Evolutionary conservation across 805 yeast genomes (phyloP).

Genomic region (Lipomyces sp.): DNA sequence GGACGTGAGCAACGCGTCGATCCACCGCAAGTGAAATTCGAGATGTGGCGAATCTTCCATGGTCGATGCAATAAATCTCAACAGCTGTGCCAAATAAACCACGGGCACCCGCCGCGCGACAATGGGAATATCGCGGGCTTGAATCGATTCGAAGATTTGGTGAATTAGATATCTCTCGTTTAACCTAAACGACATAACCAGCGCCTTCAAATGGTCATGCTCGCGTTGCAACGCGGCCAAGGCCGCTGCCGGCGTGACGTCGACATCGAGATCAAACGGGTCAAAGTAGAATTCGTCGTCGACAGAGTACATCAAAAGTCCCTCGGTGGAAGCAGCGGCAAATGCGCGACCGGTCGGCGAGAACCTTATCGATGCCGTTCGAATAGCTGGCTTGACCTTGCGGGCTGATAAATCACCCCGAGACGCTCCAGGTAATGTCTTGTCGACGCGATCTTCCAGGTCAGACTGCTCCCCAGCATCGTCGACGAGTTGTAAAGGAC

Average conservation of each 20-base stretch:
- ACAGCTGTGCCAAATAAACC: conserved; percentile 70
- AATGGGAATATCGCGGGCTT: conserved; percentile 69
- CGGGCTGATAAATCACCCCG: conserved; percentile 82
- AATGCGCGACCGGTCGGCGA: conserved; percentile 90
- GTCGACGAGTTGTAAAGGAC: conserved; percentile 80
- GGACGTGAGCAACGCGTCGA: conserved; percentile 63
- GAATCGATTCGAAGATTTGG: conserved; percentile 72
- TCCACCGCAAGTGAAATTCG: conserved; percentile 85
- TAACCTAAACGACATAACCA: conserved; percentile 91
- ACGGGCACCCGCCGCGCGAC: conserved; percentile 73
- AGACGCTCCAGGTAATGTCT: conserved; percentile 81
- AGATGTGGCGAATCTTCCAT: conserved; percentile 76
- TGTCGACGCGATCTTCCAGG: conserved; percentile 77
- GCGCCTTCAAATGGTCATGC: conserved; percentile 65
- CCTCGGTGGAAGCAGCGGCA: conserved; percentile 96
- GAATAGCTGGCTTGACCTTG: conserved; percentile 75
- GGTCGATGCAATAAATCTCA: conserved; percentile 70
- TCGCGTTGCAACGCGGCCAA: conserved; percentile 61
- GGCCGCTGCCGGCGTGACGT: conserved; percentile 82
- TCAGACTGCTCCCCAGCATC: conserved; percentile 85
- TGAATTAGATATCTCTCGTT: conserved; percentile 79
- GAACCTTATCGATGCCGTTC: conserved; percentile 76
- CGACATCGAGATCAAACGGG: conserved; percentile 93
- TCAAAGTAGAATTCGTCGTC: conserved; percentile 80
- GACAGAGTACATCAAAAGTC: conserved; percentile 78